Evolutionary conservation across 192 early-diverging fungal species (phyloP).

Genomic region (Mortierella hygrophila): DNA sequence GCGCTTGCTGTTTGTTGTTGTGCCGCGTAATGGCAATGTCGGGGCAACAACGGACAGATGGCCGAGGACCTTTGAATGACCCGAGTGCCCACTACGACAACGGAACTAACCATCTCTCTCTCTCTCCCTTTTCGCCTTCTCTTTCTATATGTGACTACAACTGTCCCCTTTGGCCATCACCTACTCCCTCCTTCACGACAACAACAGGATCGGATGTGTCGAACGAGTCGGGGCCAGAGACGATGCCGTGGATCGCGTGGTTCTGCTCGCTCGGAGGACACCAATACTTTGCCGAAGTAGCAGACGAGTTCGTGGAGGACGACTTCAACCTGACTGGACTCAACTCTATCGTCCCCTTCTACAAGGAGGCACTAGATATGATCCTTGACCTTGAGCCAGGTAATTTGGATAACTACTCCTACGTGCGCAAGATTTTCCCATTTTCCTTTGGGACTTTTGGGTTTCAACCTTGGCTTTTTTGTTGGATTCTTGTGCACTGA

Average conservation of each 20-base stretch:
- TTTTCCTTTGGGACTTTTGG: too few species aligned
- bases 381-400: constrained; percentile 90
- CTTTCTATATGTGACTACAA: not conserved
- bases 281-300: constrained; percentile 83
- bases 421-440: not conserved
- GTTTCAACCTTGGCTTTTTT: not conserved
- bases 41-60: not conserved
- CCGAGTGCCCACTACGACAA: not conserved
- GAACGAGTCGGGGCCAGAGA: constrained; percentile 64
- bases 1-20: too few species aligned
- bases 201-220: constrained; percentile 59
- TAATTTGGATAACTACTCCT: constrained; percentile 12
- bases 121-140: not conserved
- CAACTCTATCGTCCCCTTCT: constrained; percentile 81
- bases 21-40: not conserved
- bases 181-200: not conserved
- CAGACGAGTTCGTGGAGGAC: constrained; percentile 90
- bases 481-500: not conserved
- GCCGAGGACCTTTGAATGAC: not conserved
- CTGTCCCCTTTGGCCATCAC: not conserved
- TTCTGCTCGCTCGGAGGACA: constrained; percentile 81
- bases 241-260: constrained; percentile 82
- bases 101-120: not conserved
- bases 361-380: constrained; percentile 94
- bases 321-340: constrained; percentile 99